Base-by-base conservation (phyloP, 2,329 filamentous ascomycete species). In the Cadophora sp. region DNA sequence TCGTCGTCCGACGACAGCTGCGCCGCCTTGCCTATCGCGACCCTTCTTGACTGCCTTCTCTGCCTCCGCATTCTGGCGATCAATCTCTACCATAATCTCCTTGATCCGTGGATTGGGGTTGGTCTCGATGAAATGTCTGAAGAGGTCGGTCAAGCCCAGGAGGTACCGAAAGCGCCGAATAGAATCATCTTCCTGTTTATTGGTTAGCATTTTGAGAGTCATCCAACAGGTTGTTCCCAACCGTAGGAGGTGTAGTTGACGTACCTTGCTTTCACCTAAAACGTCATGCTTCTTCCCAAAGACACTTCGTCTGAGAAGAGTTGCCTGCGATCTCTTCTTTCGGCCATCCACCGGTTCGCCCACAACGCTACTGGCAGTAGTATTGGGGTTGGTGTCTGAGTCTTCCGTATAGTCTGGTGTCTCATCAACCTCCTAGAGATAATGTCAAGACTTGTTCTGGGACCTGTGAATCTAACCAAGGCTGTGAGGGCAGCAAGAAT, bases 71-170 rank as follows among this genome's bases (percentile, higher is more conserved):
- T 98, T 96, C 78, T 97, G 94, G 56, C 93, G 90, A 80, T 99
- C 96, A 75, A 98, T 97, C 80, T 97, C 93, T 60, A 87, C 86
- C 86, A 98, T 96, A 73, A 97, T 93, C 66, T 97, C 92, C 74
- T 95, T 92, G 76, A 98, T 96, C 74, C 92, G 93, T 18, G 96
- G 95, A 76, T 99, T 94, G 5, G 94, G 95, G 77, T 97, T 99
- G 9, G 94, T 93, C 77, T 98, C 94, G 81, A 99, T 99, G 80
- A 99, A 99, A 81, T 99, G 96, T 71, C 96, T 93, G 83, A 99
- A 99, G 22, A 99, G 85, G 76, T 99, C 96, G 18, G 96, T 99
- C 62, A 99, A 84, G 30, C 96, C 96, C 16, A 99, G 87, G 1
- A 99, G 87, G 78, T 99, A 99, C 71, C 94, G 90, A 79, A 99